Evolutionary conservation across 495 filamentous ascomycete genomes (phyloP), one percentile per base, ranked within the genome.

Genomic region (Sordaria brevicollis): DNA sequence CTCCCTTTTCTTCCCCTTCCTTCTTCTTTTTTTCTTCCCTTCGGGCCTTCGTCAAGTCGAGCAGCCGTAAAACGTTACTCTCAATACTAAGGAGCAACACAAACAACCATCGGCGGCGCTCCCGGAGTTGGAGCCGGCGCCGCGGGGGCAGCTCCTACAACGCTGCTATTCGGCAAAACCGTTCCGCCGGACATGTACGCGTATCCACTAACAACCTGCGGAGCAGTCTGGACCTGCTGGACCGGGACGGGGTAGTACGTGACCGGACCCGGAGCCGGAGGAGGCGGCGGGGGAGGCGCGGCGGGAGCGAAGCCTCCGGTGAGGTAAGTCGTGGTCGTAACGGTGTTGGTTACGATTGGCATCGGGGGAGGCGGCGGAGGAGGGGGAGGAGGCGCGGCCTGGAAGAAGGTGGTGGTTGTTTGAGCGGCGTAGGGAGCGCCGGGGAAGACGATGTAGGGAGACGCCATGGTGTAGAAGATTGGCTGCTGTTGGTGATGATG

Each of bases 111-210:
- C 35, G 37, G 19, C n/a, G 68, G 35, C 34, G 65, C 35, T 11
- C 68, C 65, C 15, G 66, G 33, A 35, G 71, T n/a, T 31, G 72
- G 69, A 17, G 69, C 67, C n/a, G 57, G 35, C 21, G 72, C n/a
- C n/a, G n/a, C n/a, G n/a, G n/a, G n/a, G n/a, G n/a, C 33, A 67
- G 49, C 29, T 37, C 33, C 49, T n/a, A 36, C 36, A 5, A 65
- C n/a, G 43, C 49, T 62, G 13, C 25, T 62, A 31, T 31, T 62
- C 25, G 49, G 49, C 25, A 62, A 62, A 5, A 62, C 49, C 49
- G 49, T 62, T 62, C 49, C 49, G 17, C 49, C 49, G 25, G 49
- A 29, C 13, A 62, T 62, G 49, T 62, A 62, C 49, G 25, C 25
- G 49, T 62, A 62, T 62, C 49, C 49, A 11, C 8, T 62, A 29